Conservation (phyloP, 306 rosid species). For the Casuarina equisetifolia region DNA sequence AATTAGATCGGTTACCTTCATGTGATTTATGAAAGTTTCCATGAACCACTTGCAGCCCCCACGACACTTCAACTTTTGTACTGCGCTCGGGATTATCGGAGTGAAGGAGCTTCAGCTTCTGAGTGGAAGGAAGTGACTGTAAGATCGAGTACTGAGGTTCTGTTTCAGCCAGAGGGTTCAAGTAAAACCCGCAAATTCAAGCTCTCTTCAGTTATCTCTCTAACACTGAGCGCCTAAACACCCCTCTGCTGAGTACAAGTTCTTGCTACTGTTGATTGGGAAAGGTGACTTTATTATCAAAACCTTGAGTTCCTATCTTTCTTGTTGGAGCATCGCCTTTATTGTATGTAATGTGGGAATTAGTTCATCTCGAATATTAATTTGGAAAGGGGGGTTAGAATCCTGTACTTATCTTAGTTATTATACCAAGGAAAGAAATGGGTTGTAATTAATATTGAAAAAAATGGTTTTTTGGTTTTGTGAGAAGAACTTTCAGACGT, state of each 20-base stretch:
- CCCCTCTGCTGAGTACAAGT: not conserved
- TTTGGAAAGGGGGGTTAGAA: not conserved
- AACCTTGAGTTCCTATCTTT: not conserved
- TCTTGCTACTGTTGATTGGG: slow-evolving; percentile 3
- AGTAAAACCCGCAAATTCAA: slow-evolving; percentile 62
- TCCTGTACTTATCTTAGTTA: not conserved
- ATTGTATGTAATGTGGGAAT: not conserved
- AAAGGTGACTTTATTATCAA: not conserved
- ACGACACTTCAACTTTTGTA: slow-evolving; percentile 77
- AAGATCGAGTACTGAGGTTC: slow-evolving; percentile 74
- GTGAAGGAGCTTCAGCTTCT: slow-evolving; percentile 58
- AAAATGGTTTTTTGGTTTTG: not conserved
- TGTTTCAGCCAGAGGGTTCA: slow-evolving; percentile 62
- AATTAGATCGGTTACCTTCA: not conserved
- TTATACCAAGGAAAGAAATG: not conserved
- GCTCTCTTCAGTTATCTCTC: slow-evolving; percentile 67
- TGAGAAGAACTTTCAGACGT: too few species aligned
- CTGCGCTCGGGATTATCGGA: slow-evolving; percentile 67
- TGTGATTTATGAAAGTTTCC: slow-evolving; percentile 25
- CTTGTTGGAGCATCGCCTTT: not conserved
- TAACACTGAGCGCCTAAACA: slow-evolving; percentile 75
- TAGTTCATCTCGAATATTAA: not conserved
- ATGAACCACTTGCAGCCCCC: slow-evolving; percentile 58
- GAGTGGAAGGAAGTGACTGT: slow-evolving; percentile 75
- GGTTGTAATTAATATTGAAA: not conserved